Base-by-base conservation (phyloP, 2,329 filamentous ascomycete species). In the Tolypocladium album region DNA sequence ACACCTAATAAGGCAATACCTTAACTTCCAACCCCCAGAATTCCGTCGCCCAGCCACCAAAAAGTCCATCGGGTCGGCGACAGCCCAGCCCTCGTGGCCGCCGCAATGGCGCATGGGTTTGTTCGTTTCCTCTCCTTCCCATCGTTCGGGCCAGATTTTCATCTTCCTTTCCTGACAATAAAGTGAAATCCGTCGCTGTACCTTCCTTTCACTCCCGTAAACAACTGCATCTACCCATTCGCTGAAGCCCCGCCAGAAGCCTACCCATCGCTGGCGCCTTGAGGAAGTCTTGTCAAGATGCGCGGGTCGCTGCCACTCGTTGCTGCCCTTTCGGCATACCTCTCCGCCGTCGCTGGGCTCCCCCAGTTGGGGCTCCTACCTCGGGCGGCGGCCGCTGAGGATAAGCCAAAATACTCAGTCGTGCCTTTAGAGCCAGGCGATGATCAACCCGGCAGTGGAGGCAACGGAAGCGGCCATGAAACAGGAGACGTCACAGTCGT, bases 371-470 rank as follows among this genome's bases (percentile, higher is more conserved):
- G 59, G 36, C 59, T 70, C 8, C 59, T 63, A 52, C 62, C 60
- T 52, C 72, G 71, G 24, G 68, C 65, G 2, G 61, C 57, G 6
- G 17, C 27, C 13, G 59, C 58, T 8, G 56, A 59, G 12, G 58
- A 61, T 20, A 69, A 68, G 56, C 74, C 73, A 2, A 67, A 67
- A 27, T 77, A 76, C 56, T 74, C 72, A 3, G 72, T 77, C 38
- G 72, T 77, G 6, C 72, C 73, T 17, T 63, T 76, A n/a, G 73
- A 74, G 57, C 73, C 73, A 2, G 67, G 64, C 20, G 63, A 71
- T 7, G 64, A 67, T 31, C 64, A 67, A 17, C 61, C 66, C 12
- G 61, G 57, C 7, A 34, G 42, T 39, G 62, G 60, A 13, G 57
- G 61, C 11, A 55, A 56, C 24, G 57, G 59, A 45, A 53, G 60